Evolutionary conservation across 192 early-diverging fungal species (phyloP), one percentile per base, ranked within the genome.

Genomic region (Mortierella antarctica): DNA sequence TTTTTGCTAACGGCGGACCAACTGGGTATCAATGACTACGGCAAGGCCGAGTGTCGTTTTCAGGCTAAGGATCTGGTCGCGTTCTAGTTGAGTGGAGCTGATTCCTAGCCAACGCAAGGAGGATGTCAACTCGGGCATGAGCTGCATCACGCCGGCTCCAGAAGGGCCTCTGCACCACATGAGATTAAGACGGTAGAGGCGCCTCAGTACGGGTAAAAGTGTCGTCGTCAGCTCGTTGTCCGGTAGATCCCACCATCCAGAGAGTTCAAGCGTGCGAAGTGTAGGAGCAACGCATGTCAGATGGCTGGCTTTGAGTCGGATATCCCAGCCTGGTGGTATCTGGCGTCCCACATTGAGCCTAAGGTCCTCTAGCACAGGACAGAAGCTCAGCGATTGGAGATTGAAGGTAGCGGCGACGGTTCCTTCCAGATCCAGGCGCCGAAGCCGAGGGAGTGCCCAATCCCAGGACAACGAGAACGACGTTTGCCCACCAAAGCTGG

Each of bases 321-420:
- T n/a, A 51, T 64, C 39, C 71, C 71, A 73, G 40, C n/a, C 48
- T 0, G 12, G 7, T 2, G 71, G 71, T 6, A 73, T 65, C 39
- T 59, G 31, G 1, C 70, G 50, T 14, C 50, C 71, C 41, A 73
- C 52, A 7, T 65, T 59, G 20, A 73, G 62, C n/a, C 62, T 42
- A 5, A 73, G 49, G 18, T 52, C 55, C 52, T 15, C 8, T 8
- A 73, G 55, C 7, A 44, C 54, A 42, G 62, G 18, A 39, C 71
- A 73, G 17, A 45, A 31, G 2, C 15, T 8, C 17, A 73, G 48
- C 13, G 62, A 73, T 2, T 23, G 18, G 17, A 73, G 13, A 44
- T 73, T 49, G 59, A 73, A 73, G n/a, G 7, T 39, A 0, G 52
- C 62, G 40, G 71, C 71, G 23, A 73, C 46, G 2, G 62, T 73